Evolutionary conservation across 371 early-diverging fungal genomes (phyloP).

Genomic region (Syncephalastrum racemosum): DNA sequence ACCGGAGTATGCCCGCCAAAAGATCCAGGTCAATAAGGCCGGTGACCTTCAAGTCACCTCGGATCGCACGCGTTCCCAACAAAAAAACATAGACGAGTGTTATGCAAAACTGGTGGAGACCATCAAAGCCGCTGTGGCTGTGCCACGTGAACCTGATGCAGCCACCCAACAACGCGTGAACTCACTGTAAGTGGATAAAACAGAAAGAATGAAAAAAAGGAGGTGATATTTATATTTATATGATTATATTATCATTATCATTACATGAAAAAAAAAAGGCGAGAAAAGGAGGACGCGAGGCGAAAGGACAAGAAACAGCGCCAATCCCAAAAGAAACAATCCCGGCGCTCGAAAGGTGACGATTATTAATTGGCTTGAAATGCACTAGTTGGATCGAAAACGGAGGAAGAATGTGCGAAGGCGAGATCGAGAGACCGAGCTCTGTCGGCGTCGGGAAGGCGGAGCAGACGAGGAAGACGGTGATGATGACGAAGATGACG

Average conservation of each 20-base stretch:
- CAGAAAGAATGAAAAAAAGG: neutral
- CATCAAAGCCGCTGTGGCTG: constrained; percentile 63
- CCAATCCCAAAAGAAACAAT: too few relatives aligned
- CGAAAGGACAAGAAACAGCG: neutral
- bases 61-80: constrained; percentile 80
- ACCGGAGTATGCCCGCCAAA: constrained; percentile 66
- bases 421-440: too few relatives aligned
- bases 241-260: neutral
- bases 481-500: too few relatives aligned
- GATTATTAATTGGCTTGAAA: neutral
- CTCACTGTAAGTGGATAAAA: constrained; percentile 51
- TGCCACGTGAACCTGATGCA: constrained; percentile 71
- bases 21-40: constrained; percentile 64
- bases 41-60: constrained; percentile 77
- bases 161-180: constrained; percentile 63
- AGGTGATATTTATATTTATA: neutral
- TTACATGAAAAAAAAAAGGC: neutral
- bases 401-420: too few relatives aligned
- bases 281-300: neutral
- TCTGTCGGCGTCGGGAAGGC: too few relatives aligned
- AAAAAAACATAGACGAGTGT: constrained; percentile 79
- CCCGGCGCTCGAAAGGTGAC: too few relatives aligned
- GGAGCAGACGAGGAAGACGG: too few relatives aligned
- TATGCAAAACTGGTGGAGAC: constrained; percentile 69
- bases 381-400: too few relatives aligned